Evolutionary conservation across 306 rosid species (phyloP).

Genomic region (Lagenaria siceraria): DNA sequence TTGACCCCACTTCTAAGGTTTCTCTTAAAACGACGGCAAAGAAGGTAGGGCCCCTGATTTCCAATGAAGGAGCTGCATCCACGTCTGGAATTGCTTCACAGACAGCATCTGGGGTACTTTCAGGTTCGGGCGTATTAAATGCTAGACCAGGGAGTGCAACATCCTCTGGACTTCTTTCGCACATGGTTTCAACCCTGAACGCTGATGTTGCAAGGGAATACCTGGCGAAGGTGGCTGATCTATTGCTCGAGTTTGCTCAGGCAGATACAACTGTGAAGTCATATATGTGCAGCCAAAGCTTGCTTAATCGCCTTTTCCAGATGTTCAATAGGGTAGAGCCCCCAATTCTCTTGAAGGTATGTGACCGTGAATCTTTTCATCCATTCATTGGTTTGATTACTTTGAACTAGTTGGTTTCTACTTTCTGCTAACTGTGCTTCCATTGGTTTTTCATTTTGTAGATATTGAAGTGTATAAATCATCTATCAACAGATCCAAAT

Average conservation of each 20-base stretch:
- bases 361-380: background rate
- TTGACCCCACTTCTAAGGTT: slow-evolving; percentile 57
- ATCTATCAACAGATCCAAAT: slow-evolving; percentile 96
- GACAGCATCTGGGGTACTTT: slow-evolving; percentile 94
- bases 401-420: background rate
- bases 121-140: slow-evolving; percentile 98
- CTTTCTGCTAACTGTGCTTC: background rate
- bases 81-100: slow-evolving; percentile 87
- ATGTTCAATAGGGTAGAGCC: slow-evolving; percentile 99
- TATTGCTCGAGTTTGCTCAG: slow-evolving; percentile 92
- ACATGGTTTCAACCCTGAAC: slow-evolving; percentile 86
- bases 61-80: slow-evolving; percentile 74
- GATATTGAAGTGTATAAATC: slow-evolving; percentile 86
- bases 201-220: slow-evolving; percentile 95
- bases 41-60: slow-evolving; percentile 52
- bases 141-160: slow-evolving; percentile 98
- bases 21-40: slow-evolving; percentile 52
- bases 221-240: slow-evolving; percentile 95
- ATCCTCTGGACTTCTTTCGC: slow-evolving; percentile 91
- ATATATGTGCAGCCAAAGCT: slow-evolving; percentile 92
- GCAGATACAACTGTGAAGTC: slow-evolving; percentile 93
- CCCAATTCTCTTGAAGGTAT: slow-evolving; percentile 86
- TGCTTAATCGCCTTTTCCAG: slow-evolving; percentile 98
- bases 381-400: background rate
- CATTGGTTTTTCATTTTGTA: slow-evolving; percentile 21